These are phyloP conservation scores for Solanum sitiens DNA, from an alignment of 257 asterid species.

Conservation along the genomic window DNA sequence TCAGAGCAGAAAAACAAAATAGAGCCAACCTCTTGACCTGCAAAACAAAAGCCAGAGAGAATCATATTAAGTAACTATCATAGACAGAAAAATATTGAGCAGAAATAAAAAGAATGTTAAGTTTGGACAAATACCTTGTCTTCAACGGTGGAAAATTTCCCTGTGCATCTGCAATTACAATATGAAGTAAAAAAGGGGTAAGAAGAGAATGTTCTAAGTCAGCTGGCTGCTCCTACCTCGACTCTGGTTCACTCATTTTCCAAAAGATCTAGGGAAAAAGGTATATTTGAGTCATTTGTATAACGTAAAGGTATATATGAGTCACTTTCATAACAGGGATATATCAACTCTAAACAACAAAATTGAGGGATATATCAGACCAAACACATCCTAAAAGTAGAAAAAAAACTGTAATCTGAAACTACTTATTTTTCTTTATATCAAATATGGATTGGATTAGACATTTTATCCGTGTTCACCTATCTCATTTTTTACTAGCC, in stretches of 20 bases:
- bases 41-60: slow-evolving; percentile 13
- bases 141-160: slow-evolving; percentile 63
- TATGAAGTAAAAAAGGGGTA: neutral
- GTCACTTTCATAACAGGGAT: too few relatives aligned
- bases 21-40: slow-evolving; percentile 77
- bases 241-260: neutral
- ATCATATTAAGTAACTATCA: neutral
- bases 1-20: slow-evolving; percentile 3
- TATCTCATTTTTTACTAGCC: neutral
- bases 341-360: too few relatives aligned
- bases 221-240: neutral
- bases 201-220: neutral
- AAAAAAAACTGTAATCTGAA: neutral
- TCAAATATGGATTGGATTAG: neutral
- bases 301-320: too few relatives aligned
- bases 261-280: neutral
- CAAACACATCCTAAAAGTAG: neutral
- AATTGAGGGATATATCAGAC: too few relatives aligned
- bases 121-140: slow-evolving; percentile 2
- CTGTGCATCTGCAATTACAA: slow-evolving; percentile 53
- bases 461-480: neutral
- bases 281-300: too few relatives aligned
- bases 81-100: neutral
- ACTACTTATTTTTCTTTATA: too few relatives aligned
- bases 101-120: neutral